Conservation (phyloP, 768 basidiomycete species). For the Auriscalpium microsporum region DNA sequence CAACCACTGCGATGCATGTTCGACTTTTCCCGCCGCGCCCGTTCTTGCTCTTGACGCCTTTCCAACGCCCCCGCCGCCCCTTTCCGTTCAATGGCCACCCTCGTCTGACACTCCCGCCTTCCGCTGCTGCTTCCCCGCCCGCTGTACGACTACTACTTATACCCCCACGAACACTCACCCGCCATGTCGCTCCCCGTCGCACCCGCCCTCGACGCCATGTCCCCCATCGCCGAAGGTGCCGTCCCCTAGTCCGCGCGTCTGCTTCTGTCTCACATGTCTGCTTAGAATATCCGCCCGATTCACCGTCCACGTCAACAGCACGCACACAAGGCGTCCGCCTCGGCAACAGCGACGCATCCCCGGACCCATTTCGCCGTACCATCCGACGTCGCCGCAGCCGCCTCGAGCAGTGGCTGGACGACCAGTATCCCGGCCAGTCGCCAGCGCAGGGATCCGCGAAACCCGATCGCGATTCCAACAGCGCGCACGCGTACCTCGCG, state of each 20-base stretch:
- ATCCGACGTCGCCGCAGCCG: conserved; percentile 31
- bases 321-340: neutral
- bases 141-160: neutral
- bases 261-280: neutral
- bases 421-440: conserved; percentile 26
- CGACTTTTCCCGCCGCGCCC: neutral
- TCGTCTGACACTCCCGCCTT: neutral
- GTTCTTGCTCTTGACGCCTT: neutral
- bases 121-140: neutral
- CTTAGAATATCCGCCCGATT: neutral
- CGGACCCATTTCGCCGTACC: conserved; percentile 9
- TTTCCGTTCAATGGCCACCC: neutral
- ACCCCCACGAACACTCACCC: conserved; percentile 8
- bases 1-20: neutral
- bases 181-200: neutral
- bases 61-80: neutral
- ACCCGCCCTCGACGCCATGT: neutral
- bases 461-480: conserved; percentile 18
- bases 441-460: conserved; percentile 14
- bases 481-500: conserved; percentile 33
- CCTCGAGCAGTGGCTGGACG: conserved; percentile 37
- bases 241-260: neutral
- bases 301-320: neutral
- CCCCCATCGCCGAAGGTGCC: conserved; percentile 1
- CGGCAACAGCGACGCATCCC: conserved; percentile 12